These are phyloP conservation scores for Trametes pubescens DNA, from an alignment of 1,284 basidiomycete genomes.

Conservation along the genomic window DNA sequence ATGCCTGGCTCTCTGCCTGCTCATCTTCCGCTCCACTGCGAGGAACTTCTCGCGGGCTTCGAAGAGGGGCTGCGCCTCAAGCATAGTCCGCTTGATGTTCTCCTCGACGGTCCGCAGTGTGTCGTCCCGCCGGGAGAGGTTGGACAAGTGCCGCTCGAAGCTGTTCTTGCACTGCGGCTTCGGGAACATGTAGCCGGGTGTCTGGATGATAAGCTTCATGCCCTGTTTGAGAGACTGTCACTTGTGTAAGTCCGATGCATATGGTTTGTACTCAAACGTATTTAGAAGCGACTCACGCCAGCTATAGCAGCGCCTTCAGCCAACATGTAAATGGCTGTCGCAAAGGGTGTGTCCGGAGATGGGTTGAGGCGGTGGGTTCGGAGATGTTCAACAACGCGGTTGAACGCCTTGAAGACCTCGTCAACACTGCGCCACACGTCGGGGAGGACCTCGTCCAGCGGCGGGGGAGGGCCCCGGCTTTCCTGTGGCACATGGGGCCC, in stretches of 20 bases:
- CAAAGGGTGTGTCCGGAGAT: neutral
- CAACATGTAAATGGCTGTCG: neutral
- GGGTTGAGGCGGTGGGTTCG: neutral
- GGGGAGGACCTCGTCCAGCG: neutral
- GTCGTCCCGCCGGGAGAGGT: slow-evolving; percentile 1
- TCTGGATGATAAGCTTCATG: neutral
- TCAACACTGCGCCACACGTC: neutral
- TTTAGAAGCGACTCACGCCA: neutral
- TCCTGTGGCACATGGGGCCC: neutral
- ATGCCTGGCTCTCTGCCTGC: neutral
- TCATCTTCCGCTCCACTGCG: neutral
- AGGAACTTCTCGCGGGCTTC: slow-evolving; percentile 9
- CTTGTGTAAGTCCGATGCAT: neutral
- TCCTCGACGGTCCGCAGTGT: slow-evolving; percentile 4
- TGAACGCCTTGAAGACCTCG: neutral
- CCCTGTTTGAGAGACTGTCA: slow-evolving; percentile 9
- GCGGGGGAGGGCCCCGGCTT: neutral
- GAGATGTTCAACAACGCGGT: neutral
- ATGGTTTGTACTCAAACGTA: neutral
- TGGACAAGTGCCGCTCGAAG: slow-evolving; percentile 3
- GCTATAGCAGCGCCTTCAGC: neutral
- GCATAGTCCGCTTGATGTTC: neutral
- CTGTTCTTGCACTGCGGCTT: slow-evolving; percentile 9
- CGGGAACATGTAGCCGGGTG: slow-evolving; percentile 14
- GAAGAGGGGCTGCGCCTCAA: slow-evolving; percentile 2